Evolutionary conservation across 805 yeast species (phyloP), one percentile per base, ranked within the genome.

Genomic region (Tetrapisispora taiwanensis): DNA sequence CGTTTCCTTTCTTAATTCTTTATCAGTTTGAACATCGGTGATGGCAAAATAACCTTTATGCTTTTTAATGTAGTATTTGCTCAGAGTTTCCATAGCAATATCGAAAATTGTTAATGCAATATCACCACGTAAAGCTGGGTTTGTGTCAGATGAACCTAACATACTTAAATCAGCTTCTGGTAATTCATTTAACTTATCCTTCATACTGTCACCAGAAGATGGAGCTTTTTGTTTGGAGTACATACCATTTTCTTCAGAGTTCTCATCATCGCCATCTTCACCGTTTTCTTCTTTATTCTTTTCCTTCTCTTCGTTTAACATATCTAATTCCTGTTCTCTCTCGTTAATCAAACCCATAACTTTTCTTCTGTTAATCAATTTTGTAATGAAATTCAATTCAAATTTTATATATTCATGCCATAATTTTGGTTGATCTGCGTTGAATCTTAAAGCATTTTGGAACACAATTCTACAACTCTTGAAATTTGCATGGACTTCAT

Each of bases 331-430:
- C 61, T 84, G 90, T 54, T 82, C 84, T 47, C 78, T 74, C 52
- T 81, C 89, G 30, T 85, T 79, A 33, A 84, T 72, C 45, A 89
- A 69, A 3, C 90, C 90, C 60, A 90, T 70, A 7, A 90, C 78
- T 60, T 81, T 77, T 61, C 97, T 74, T 66, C 97, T 77, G 7
- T 87, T 81, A 41, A 89, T 69, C 48, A 92, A 72, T 60, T 86
- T 87, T 10, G 95, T 79, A 27, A 89, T 78, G 55, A 88, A 90
- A 20, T 84, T 76, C 54, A 90, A 73, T 65, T 94, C 99, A 53
- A 92, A 81, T 53, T 85, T 87, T 39, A 85, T 79, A 63, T 92
- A 92, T 50, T 83, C 84, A 31, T 79, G 63, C 96, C 97, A 90
- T 47, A 92, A 70, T 45, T 73, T 75, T 15, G 70, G 62, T 8